Evolutionary conservation across 148 eudicot species (phyloP), one percentile per base, ranked within the genome.

Genomic region (Rhododendron ferrugineum): DNA sequence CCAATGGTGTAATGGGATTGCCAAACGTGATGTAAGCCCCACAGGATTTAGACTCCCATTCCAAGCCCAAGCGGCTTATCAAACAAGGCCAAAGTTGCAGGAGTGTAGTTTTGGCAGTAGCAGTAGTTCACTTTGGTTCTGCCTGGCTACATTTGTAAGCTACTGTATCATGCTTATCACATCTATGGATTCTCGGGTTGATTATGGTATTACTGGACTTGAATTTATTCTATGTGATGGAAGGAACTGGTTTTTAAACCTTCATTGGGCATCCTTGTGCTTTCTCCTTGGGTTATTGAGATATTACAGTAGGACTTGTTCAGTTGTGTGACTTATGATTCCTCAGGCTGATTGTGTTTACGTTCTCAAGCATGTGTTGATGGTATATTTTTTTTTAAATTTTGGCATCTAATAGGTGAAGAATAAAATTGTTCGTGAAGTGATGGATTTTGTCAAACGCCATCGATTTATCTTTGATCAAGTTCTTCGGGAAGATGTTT

Each of bases 391-490:
- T 36, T 37, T 78, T 42, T 34, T 37, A 36, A 18, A n/a, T 66
- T 14, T 70, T 18, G 84, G 46, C 60, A 1, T 66, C 28, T 50
- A 26, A 85, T 49, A 97, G 99, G 99, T 97, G 88, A 97, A 94
- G 87, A 97, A 94, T 84, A 97, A 95, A 92, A 88, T 97, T 85
- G 98, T 94, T 68, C 96, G 99, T 37, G 98, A 97, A 88, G 95
- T 95, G 77, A 91, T 95, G 42, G 95, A 94, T 86, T 95, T 97
- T 86, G 89, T 97, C 54, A 95, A 92, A 92, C 91, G 91, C 74
- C 98, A 93, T 90, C 98, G 91, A 64, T 89, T 92, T 90, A 91
- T 95, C 62, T 97, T 97, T 92, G 98, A 97, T 89, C 93, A 90
- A 90, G 90, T 92, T 85, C 92, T 97, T 83, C 94, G 87, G 64